These are phyloP conservation scores for Cercospora citrullina DNA, from an alignment of 2,329 filamentous ascomycete species.

Conservation along the genomic window DNA sequence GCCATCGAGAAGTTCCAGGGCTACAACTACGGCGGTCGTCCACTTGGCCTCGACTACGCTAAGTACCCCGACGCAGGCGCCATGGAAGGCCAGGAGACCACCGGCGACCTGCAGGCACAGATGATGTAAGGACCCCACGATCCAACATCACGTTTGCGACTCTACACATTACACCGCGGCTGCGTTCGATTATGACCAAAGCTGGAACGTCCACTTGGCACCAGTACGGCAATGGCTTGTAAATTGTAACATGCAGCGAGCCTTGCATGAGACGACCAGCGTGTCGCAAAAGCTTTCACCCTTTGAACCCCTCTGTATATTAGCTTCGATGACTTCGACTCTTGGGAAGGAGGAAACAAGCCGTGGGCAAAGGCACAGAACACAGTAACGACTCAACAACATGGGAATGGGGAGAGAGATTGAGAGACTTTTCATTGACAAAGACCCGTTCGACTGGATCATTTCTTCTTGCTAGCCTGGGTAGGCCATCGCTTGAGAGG, in stretches of 20 bases:
- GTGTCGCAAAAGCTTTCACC: slow-evolving; percentile 9
- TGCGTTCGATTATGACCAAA: neutral
- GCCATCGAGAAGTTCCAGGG: slow-evolving; percentile 96
- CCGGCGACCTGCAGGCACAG: slow-evolving; percentile 85
- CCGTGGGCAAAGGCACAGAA: slow-evolving; percentile 1
- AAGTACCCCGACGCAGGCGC: slow-evolving; percentile 78
- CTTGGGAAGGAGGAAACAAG: neutral
- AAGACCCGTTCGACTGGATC: neutral
- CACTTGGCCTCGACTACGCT: slow-evolving; percentile 88
- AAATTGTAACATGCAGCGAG: slow-evolving; percentile 2
- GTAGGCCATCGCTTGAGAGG: neutral
- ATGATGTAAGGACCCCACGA: slow-evolving; percentile 68
- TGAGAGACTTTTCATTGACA: neutral
- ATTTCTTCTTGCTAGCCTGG: neutral
- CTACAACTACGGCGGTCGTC: slow-evolving; percentile 94
- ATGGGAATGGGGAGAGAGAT: neutral
- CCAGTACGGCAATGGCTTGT: slow-evolving; percentile 11
- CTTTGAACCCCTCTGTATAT: slow-evolving; percentile 3
- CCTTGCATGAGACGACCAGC: slow-evolving; percentile 16
- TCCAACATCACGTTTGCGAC: slow-evolving; percentile 1
- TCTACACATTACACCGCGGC: neutral
- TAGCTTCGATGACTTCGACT: slow-evolving; percentile 13
- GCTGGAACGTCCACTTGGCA: neutral
- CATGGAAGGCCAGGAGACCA: slow-evolving; percentile 79
- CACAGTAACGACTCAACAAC: neutral